phyloP scores from a whole-genome alignment of 805 yeast genomes.

The Wickerhamomyces strasburgensis region DNA sequence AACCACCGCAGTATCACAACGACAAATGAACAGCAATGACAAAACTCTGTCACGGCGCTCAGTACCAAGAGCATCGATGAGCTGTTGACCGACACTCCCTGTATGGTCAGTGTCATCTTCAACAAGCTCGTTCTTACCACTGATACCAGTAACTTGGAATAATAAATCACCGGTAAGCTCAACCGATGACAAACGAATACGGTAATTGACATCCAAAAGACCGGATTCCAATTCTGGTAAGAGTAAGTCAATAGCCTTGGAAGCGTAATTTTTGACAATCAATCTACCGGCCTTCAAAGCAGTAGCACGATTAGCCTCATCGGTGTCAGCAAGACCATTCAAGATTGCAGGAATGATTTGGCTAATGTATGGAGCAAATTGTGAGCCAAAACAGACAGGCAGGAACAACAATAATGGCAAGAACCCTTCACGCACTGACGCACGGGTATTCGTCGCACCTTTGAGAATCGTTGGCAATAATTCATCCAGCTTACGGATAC shows the following conservation, averaged over 20 bases:
- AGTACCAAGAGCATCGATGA: conserved; percentile 75
- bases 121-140: conserved; percentile 65
- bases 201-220: conserved; percentile 69
- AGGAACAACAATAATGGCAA: conserved; percentile 84
- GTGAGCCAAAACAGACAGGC: conserved; percentile 92
- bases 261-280: conserved; percentile 86
- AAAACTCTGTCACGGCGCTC: conserved; percentile 85
- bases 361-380: conserved; percentile 82
- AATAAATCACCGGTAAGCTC: conserved; percentile 93
- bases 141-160: conserved; percentile 89
- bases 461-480: conserved; percentile 73
- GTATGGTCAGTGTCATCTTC: conserved; percentile 46
- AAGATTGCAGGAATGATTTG: conserved; percentile 88
- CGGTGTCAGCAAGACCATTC: conserved; percentile 83
- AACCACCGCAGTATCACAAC: conserved; percentile 82
- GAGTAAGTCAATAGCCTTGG: conserved; percentile 85
- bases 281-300: conserved; percentile 91
- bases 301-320: conserved; percentile 82
- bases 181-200: conserved; percentile 90
- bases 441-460: conserved; percentile 61
- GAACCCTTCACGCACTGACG: conserved; percentile 83
- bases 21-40: conserved; percentile 85
- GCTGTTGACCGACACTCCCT: conserved; percentile 53
- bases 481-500: conserved; percentile 82
- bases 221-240: conserved; percentile 94